Conservation (phyloP, 176 grass and related monocot genomes). For the Eremochloa ophiuroides region DNA sequence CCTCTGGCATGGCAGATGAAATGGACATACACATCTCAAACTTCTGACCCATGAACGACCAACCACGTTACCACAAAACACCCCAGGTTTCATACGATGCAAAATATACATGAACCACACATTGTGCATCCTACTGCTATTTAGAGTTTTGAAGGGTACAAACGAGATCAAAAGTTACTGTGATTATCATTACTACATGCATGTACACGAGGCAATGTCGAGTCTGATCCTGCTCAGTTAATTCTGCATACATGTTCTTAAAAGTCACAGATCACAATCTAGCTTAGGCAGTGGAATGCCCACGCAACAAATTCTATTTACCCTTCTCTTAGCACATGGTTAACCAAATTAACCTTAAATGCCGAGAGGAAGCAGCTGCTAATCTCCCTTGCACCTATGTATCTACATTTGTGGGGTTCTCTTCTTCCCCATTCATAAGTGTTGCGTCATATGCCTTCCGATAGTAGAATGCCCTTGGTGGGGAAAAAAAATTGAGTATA, state of each 20-base stretch:
- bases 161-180: not conserved
- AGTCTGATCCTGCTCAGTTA: conserved; percentile 9
- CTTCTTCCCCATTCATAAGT: conserved; percentile 9
- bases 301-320: conserved; percentile 29
- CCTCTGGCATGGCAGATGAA: not conserved
- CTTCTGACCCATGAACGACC: not conserved
- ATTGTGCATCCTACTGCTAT: not conserved
- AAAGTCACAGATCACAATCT: not conserved
- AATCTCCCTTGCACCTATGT: conserved; percentile 3
- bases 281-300: conserved; percentile 47
- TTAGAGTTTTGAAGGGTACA: not conserved
- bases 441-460: not conserved
- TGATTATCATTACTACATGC: conserved; percentile 1
- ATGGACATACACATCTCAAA: not conserved
- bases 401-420: conserved; percentile 17
- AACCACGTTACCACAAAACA: not conserved
- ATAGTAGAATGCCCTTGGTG: conserved; percentile 11
- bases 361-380: conserved; percentile 1
- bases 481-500: not conserved
- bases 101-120: not conserved
- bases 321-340: conserved; percentile 22
- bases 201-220: conserved; percentile 15
- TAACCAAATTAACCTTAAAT: conserved; percentile 29
- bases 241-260: conserved; percentile 18
- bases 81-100: not conserved